phyloP scores from a whole-genome alignment of 179 eudicot genomes.

The Monotropa hypopitys region DNA sequence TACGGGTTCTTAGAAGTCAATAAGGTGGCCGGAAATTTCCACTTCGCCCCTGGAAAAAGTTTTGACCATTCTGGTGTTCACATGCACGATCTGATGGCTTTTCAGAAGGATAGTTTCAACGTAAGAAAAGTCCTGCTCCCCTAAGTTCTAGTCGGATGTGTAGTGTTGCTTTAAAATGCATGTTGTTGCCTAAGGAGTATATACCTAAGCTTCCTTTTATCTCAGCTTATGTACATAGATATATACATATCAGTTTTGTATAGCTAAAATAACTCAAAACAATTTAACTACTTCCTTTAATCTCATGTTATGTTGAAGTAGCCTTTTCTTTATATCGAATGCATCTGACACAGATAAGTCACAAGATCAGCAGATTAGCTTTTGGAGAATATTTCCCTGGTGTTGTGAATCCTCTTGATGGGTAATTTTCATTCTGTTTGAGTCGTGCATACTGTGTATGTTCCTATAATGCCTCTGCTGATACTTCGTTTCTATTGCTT shows the following conservation, averaged over 20 bases:
- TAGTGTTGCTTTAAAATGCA: not conserved
- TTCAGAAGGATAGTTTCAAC: slow-evolving; percentile 65
- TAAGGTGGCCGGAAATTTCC: slow-evolving; percentile 89
- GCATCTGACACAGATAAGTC: slow-evolving; percentile 54
- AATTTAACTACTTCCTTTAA: not conserved
- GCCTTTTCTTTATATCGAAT: not conserved
- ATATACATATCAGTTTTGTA: not conserved
- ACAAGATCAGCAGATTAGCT: slow-evolving; percentile 79
- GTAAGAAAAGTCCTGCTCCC: slow-evolving; percentile 27
- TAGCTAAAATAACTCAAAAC: not conserved
- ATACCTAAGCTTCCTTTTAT: not conserved
- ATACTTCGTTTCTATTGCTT: slow-evolving; percentile 1
- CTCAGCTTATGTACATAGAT: not conserved
- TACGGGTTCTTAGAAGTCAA: slow-evolving; percentile 85
- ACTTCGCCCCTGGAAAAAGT: slow-evolving; percentile 91
- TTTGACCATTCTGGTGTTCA: slow-evolving; percentile 56
- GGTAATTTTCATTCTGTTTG: slow-evolving; percentile 32
- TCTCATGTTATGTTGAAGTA: not conserved
- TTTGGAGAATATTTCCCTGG: slow-evolving; percentile 91
- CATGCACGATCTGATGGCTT: slow-evolving; percentile 39
- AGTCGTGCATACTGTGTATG: not conserved
- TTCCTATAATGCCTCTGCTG: not conserved
- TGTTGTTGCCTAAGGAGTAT: not conserved
- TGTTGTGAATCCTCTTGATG: slow-evolving; percentile 85
- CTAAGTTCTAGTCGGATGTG: not conserved